A percentile compares a stretch with the other conserved stretches of the same genome.
phyloP scores from a whole-genome alignment of 495 filamentous ascomycete species.

The Terfezia claveryi region DNA sequence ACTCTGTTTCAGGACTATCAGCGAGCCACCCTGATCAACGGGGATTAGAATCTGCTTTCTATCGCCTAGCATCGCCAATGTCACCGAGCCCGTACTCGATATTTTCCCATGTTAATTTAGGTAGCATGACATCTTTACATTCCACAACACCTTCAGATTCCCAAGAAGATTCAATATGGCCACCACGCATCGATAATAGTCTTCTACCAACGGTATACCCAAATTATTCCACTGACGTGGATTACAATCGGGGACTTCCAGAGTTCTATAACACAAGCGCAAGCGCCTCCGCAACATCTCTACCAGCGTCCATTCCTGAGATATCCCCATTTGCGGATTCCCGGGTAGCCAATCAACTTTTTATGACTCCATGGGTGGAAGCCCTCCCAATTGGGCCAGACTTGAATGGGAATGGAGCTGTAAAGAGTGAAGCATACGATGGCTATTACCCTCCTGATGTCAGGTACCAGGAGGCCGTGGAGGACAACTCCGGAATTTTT shows the following conservation, averaged over 20 bases:
- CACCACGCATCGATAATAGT: conserved; percentile 15
- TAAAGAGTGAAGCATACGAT: background rate
- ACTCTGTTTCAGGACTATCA: background rate
- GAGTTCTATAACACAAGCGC: conserved; percentile 10
- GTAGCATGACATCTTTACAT: background rate
- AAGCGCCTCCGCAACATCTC: conserved; percentile 16
- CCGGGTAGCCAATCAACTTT: conserved; percentile 6
- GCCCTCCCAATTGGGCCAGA: conserved; percentile 3
- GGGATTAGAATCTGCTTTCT: background rate
- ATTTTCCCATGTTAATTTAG: background rate
- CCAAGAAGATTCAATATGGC: conserved; percentile 12
- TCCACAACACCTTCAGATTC: conserved; percentile 3
- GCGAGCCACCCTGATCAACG: background rate
- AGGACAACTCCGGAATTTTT: conserved; percentile 5
- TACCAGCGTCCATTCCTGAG: conserved; percentile 17
- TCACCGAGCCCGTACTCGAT: background rate
- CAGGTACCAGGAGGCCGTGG: background rate
- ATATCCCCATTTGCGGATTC: conserved; percentile 12
- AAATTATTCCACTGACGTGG: conserved; percentile 13
- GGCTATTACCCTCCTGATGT: background rate
- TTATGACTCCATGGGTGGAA: conserved; percentile 10
- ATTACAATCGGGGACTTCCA: conserved; percentile 6
- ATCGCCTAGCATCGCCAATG: background rate
- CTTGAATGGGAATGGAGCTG: background rate
- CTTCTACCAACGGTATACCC: conserved; percentile 9